Evolutionary conservation across 352 stramenopile genomes (phyloP), one percentile per base, ranked within the genome.

Genomic region (Phytophthora multivora): DNA sequence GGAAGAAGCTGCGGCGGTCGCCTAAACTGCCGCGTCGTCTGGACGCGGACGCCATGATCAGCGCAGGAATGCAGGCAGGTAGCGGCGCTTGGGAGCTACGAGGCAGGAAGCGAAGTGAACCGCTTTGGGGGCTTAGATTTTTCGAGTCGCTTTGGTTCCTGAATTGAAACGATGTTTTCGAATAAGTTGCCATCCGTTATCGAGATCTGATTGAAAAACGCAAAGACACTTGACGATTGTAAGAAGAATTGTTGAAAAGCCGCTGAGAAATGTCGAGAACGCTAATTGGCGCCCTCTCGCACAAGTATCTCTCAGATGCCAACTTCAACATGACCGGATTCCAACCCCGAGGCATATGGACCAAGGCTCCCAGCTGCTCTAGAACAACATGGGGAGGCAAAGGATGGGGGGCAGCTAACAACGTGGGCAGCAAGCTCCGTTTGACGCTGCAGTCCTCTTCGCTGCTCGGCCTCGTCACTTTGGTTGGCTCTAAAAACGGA

Each of bases 1-100:
- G 76, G 54, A 90, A 91, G 62, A 93, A 93, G 45, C 71, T 51
- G 57, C 69, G 63, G 25, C 48, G 61, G 41, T 73, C 59, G 45
- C 67, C 61, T 30, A 71, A 26, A 52, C 57, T 63, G 41, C 58
- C 31, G 31, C 69, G 42, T 28, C 51, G 53, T 68, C 66, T 59
- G 26, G 58, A 64, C 57, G 59, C 48, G 30, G 54, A 59, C 16
- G 64, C 61, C 62, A 67, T 74, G 12, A 38, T n/a, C 21, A 40
- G 16, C 18, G 25, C 30, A 16, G 15, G 15, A 12, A 16, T 9
- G 21, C 21, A 47, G 23, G 13, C 11, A 48, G 21, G 16, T 36
- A 30, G 21, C 19, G 10, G 47, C 28, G 61, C 50, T 64, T 67
- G 55, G 54, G 65, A 55, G 66, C 66, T 59, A 69, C 61, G n/a